Evolutionary conservation across 2,329 filamentous ascomycete genomes (phyloP), one percentile per base, ranked within the genome.

Genomic region (Achaetomium macrosporum): DNA sequence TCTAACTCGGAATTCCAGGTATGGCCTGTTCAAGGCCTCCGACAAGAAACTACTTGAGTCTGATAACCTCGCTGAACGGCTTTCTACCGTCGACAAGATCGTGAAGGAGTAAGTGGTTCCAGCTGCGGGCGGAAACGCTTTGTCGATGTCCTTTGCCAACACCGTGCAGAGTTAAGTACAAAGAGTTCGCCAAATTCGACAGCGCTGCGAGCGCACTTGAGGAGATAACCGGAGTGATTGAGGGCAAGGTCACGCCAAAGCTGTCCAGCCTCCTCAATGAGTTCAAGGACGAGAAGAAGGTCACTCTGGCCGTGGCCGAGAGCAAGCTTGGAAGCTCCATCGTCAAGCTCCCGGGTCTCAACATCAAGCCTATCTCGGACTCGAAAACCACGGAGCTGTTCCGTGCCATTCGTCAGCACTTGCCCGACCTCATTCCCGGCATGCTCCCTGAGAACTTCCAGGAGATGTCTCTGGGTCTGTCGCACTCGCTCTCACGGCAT

Each of bases 21-120:
- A 97, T 77, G 93, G 91, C 73, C 83, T 99, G 71, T 90, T 99
- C 78, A 97, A 99, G 81, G 88, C 92, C 65, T 90, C 91, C 72
- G 92, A 97, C 81, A 97, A 96, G 83, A 97, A 97, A 79, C 82
- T 97, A 55, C 79, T 99, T 61, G 93, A 95, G 73, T 85, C 87
- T 66, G 87, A 92, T 73, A 84, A 91, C 67, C 73, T 95, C 59
- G 79, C 82, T 50, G 78, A 83, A 59, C 84, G 93, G 69, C 79
- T 90, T 57, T 81, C 84, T 61, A 87, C 86, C 55, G 84, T 90
- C 35, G 90, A 96, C 71, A 88, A 88, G 65, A 82, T 95, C 60
- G 88, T 90, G 64, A 87, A 88, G 65, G 82, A 95, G 87, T 92
- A 77, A 78, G 87, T 80, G 30, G 19, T 13, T 39, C 39, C 33